Evolutionary conservation across 768 basidiomycete genomes (phyloP), one percentile per base, ranked within the genome.

Genomic region (Zangia roseola): DNA sequence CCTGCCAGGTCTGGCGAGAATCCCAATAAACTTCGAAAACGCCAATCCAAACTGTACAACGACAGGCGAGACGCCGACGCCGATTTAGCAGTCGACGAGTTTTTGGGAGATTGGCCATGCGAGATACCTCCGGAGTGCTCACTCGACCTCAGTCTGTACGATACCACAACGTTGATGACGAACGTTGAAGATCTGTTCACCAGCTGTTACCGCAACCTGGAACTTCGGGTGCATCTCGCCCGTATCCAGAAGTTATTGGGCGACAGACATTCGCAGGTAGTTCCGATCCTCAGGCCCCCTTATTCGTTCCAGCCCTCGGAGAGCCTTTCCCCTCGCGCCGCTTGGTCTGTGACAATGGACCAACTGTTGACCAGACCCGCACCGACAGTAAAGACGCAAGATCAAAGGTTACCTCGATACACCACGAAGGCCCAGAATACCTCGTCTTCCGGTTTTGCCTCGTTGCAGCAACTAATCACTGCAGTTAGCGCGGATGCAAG

Each of bases 71-170:
- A 37, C 7, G 33, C 40, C 2, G 40, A 50, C 12, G 28, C 24
- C 16, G 21, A 37, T 7, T 17, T 23, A 13, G 30, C 38, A 2
- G 35, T 45, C 10, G 7, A 45, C 17, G 5, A 25, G 8, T 42
- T 58, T 14, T 16, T 54, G 5, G 2, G 28, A 6, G 34, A 10
- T 24, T 63, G 62, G 62, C 62, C 63, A 31, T 35, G 45, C n/a
- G 25, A 41, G 20, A 48, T 28, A 1, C 47, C 48, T 26, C 40
- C 52, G 5, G 4, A 43, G 8, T 21, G n/a, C 6, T 34, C 21
- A 10, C 45, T 55, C 20, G 28, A 41, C 31, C 1, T 10, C 19
- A 34, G 46, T 10, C 34, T 35, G 12, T 55, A 50, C 8, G 35
- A 60, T n/a, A 21, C 46, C 4, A 9, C 23, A 19, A 17, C 2